Evolutionary conservation across 306 rosid genomes (phyloP), one percentile per base, ranked within the genome.

Genomic region (Vigna unguiculata): DNA sequence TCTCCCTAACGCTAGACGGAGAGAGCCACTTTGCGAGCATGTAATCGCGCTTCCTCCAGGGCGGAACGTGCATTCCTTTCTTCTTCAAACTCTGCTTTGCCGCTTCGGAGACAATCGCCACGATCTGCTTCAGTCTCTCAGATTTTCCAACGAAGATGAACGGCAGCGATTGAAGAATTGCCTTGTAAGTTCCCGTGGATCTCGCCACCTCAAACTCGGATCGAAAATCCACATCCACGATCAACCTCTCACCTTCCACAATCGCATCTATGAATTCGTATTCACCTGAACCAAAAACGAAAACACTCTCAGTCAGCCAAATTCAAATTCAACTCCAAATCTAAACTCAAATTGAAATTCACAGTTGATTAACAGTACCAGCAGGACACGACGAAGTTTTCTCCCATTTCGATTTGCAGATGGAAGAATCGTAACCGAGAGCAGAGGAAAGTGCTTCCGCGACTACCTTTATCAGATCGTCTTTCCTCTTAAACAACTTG

Each of bases 51-150:
- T 91, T 89, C 74, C 99, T 86, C 99, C 99, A 96, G 7, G 99
- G 99, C 65, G 99, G 98, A 60, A 96, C 79, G 65, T 84, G 99
- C 99, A 96, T 92, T 1, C 97, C 98, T 70, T 96, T 96, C 96
- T 88, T 96, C 91, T 92, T 95, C 73, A 96, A 52, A 59, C 99
- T 92, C 80, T 87, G 93, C 15, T 76, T 91, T 14, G 97, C 93
- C 3, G 96, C 98, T 80, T 92, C 97, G 20, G 99, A 87, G 0
- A 91, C 87, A 67, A 90, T 82, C n/a, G 93, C 48, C 38, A 92
- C 88, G 78, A 96, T 91, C 78, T 88, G 97, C 15, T 80, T 61
- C 10, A 96, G 77, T 19, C 98, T 92, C 68, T 96, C 97, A 4
- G 93, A 57, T 78, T 85, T 89, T 0, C 98, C 98, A 21, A 96